These are phyloP conservation scores for Arthrobotrys pseudoclavata DNA, from an alignment of 2,329 filamentous ascomycete genomes.

Conservation along the genomic window DNA sequence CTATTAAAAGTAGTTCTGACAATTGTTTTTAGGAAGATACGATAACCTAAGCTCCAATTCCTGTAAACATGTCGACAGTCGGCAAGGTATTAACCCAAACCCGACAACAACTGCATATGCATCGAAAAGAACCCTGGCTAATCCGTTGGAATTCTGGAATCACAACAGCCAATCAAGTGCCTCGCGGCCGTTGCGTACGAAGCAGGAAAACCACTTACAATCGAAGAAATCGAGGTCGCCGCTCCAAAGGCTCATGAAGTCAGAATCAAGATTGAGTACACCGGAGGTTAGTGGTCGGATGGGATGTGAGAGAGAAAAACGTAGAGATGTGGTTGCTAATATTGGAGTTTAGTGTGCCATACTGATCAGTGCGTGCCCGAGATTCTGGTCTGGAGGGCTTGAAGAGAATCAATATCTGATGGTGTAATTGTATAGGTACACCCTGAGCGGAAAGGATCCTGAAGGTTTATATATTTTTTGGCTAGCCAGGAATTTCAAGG, in stretches of 20 bases:
- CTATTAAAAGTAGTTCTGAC: neutral
- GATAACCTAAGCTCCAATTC: neutral
- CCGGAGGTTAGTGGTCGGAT: conserved; percentile 71
- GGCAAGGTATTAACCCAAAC: conserved; percentile 69
- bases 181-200: conserved; percentile 99
- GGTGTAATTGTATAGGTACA: conserved; percentile 77
- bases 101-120: conserved; percentile 8
- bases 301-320: neutral
- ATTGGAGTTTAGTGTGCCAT: conserved; percentile 79
- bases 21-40: conserved; percentile 21
- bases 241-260: conserved; percentile 94
- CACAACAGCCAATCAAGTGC: conserved; percentile 85
- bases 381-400: neutral
- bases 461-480: conserved; percentile 73
- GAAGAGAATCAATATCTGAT: conserved; percentile 7
- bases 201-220: conserved; percentile 86
- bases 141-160: conserved; percentile 9
- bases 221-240: conserved; percentile 93
- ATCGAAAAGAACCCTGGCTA: conserved; percentile 8
- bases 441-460: conserved; percentile 93
- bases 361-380: conserved; percentile 75
- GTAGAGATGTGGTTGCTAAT: conserved; percentile 12
- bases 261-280: conserved; percentile 96
- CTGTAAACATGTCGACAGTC: conserved; percentile 67
- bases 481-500: neutral